Evolutionary conservation across 148 eudicot genomes (phyloP).

Genomic region (Pharnaceum exiguum): DNA sequence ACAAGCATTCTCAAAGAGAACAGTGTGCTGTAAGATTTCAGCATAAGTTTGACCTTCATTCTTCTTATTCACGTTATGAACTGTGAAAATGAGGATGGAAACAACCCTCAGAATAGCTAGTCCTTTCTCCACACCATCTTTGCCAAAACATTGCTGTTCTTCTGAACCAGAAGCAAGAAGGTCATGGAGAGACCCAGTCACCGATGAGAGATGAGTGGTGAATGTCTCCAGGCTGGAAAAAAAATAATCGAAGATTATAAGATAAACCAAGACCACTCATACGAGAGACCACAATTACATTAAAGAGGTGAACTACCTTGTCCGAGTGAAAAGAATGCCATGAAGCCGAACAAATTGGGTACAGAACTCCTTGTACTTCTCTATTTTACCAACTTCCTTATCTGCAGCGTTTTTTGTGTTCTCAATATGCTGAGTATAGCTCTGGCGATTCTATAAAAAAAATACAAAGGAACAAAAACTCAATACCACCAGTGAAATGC

Average conservation of each 20-base stretch:
- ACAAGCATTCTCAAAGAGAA: constrained; percentile 45
- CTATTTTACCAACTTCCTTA: constrained; percentile 18
- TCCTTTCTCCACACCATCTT: constrained; percentile 37
- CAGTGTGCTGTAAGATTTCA: constrained; percentile 46
- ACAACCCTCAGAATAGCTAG: constrained; percentile 39
- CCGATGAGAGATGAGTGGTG: constrained; percentile 36
- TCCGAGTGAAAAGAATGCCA: constrained; percentile 52
- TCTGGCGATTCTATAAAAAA: constrained; percentile 33
- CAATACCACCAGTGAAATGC: too few relatives aligned
- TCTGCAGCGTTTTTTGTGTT: constrained; percentile 22
- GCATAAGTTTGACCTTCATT: constrained; percentile 50
- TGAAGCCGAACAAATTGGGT: constrained; percentile 41
- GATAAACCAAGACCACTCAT: neutral
- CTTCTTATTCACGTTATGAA: constrained; percentile 39
- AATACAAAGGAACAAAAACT: too few relatives aligned
- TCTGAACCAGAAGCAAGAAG: constrained; percentile 52
- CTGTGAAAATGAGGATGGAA: constrained; percentile 43
- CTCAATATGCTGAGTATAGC: constrained; percentile 37
- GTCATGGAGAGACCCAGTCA: constrained; percentile 29
- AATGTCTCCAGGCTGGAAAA: constrained; percentile 46
- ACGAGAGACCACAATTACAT: neutral
- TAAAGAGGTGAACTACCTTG: constrained; percentile 31
- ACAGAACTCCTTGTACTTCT: constrained; percentile 38
- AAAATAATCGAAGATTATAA: constrained; percentile 8
- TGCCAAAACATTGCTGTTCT: constrained; percentile 38